Evolutionary conservation across 140 eudicot species (phyloP), one percentile per base, ranked within the genome.

Genomic region (Senecio squalidus): DNA sequence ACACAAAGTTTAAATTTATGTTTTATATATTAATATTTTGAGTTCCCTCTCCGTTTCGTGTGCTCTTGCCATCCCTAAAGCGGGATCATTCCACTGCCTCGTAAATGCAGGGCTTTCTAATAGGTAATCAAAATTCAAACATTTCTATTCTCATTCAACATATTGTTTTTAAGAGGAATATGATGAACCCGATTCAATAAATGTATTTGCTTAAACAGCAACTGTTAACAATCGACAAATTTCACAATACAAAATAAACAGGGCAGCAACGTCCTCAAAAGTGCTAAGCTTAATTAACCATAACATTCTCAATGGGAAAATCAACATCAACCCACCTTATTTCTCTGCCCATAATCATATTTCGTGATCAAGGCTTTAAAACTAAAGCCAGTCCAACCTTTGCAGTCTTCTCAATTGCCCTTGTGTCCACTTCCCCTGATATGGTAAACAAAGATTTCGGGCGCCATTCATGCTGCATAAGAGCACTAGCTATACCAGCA

Each of bases 391-490:
- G 54, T 53, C 86, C 86, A 71, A 80, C 79, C 68, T 80, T 80
- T 6, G 86, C 82, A 58, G 76, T 80, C 72, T 80, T 80, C 41
- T 76, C 82, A 30, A 80, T 71, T 1, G 82, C 82, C 76, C 63
- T 62, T 0, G 86, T 75, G 60, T 80, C 86, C 31, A 80, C 86
- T 43, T 75, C 86, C 2, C 82, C 86, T 0, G 86, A 70, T 3
- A 80, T 67, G 9, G 82, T 80, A 58, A 71, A 63, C 34, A 67
- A 9, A 6, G 76, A 80, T n/a, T 71, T 75, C 6, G 86, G 86
- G 44, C 73, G 74, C 86, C 86, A 80, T 5, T 68, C 79, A 27
- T 80, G 82, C 79, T 80, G 86, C 68, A 80, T 39, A 14, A 80
- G 74, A 28, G 86, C 86, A 45, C 82, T 80, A 23, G 76, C 79